Evolutionary conservation across 495 filamentous ascomycete genomes (phyloP).

Genomic region (Neurospora sp.): DNA sequence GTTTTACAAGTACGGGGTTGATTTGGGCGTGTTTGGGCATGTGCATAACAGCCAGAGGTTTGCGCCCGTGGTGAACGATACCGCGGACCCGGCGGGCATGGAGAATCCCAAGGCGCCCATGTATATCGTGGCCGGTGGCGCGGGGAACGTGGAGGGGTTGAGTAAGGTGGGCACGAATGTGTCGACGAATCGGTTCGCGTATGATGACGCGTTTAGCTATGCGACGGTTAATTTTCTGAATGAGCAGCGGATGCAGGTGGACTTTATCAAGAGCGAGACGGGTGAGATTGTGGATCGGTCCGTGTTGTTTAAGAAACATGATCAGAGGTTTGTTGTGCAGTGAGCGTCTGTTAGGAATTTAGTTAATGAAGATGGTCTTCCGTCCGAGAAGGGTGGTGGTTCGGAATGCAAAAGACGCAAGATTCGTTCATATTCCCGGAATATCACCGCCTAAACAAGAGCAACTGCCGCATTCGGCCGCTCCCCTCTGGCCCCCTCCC

Average conservation of each 20-base stretch:
- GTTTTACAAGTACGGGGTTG: constrained; percentile 50
- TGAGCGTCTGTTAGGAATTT: neutral
- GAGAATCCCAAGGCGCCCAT: constrained; percentile 44
- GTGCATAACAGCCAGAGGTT: constrained; percentile 35
- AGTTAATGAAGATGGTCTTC: neutral
- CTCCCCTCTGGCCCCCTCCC: neutral
- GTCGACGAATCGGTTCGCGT: constrained; percentile 42
- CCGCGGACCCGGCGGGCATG: constrained; percentile 36
- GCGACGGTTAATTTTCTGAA: constrained; percentile 28
- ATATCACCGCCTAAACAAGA: neutral
- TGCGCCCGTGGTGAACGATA: constrained; percentile 27
- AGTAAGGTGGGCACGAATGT: constrained; percentile 29
- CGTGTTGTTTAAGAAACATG: constrained; percentile 42
- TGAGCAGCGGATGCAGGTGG: constrained; percentile 20
- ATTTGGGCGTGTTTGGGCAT: constrained; percentile 52
- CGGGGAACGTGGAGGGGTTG: constrained; percentile 33
- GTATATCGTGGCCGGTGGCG: constrained; percentile 43
- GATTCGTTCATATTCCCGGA: neutral
- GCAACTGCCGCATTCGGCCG: neutral
- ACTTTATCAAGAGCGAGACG: constrained; percentile 37
- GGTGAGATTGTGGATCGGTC: constrained; percentile 43
- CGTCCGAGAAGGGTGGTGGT: neutral
- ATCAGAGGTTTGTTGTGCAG: constrained; percentile 40
- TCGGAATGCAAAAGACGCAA: neutral
- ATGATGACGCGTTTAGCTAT: constrained; percentile 48